phyloP scores from a whole-genome alignment of 306 rosid genomes.

The Trifolium pratense region DNA sequence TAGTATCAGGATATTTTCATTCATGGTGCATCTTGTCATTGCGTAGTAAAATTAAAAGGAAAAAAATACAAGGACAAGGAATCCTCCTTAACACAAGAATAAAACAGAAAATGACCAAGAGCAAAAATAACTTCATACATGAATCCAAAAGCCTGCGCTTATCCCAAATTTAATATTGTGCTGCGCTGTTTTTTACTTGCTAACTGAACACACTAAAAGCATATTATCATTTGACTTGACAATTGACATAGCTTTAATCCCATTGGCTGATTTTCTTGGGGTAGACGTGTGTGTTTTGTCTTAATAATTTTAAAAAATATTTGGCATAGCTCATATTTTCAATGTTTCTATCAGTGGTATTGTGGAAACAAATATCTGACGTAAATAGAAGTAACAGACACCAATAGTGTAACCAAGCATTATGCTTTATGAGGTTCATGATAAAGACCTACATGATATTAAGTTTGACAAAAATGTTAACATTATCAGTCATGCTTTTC shows the following conservation, averaged over 20 bases:
- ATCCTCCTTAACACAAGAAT: neutral
- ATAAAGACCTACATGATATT: neutral
- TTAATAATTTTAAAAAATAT: neutral
- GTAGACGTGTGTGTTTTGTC: constrained; percentile 15
- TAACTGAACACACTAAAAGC: neutral
- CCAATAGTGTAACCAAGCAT: neutral
- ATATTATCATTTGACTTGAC: neutral
- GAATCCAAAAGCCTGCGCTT: neutral
- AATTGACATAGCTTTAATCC: neutral
- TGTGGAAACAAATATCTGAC: constrained; percentile 22
- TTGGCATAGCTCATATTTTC: neutral
- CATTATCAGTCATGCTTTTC: neutral
- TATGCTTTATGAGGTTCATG: neutral
- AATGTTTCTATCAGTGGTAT: constrained; percentile 7
- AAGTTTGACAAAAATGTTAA: neutral
- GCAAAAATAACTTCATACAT: neutral
- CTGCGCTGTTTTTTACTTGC: neutral
- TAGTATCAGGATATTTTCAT: neutral
- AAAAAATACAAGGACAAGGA: neutral
- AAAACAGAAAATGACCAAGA: neutral
- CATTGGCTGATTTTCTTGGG: constrained; percentile 12
- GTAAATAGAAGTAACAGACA: constrained; percentile 3
- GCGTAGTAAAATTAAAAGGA: constrained; percentile 13
- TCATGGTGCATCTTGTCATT: neutral
- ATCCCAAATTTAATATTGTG: neutral